These are phyloP conservation scores for Suhomyces ambrosiae DNA, from an alignment of 1,139 yeast species.

Conservation along the genomic window DNA sequence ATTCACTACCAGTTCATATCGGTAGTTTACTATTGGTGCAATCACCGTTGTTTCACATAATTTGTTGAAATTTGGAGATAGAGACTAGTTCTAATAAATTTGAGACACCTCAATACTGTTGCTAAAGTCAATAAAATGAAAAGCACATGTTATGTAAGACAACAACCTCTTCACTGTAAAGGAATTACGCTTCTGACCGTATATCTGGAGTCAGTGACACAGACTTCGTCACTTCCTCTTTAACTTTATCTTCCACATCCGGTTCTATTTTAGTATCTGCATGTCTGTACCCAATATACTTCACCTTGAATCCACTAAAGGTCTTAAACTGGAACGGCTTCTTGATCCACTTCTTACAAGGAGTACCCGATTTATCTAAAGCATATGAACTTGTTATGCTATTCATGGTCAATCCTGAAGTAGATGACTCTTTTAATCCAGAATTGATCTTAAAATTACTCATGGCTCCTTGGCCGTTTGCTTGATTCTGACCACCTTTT, in stretches of 20 bases:
- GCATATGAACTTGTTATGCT: conserved; percentile 31
- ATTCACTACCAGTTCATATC: neutral
- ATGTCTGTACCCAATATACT: conserved; percentile 43
- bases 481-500: conserved; percentile 2
- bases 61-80: too few species aligned
- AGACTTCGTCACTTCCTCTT: conserved; percentile 5
- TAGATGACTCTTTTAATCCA: conserved; percentile 45
- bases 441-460: conserved; percentile 38
- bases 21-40: neutral
- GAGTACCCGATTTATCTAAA: conserved; percentile 54
- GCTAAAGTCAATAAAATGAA: too few species aligned
- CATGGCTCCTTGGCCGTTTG: conserved; percentile 12
- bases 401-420: conserved; percentile 48
- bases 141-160: too few species aligned
- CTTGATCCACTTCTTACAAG: conserved; percentile 55
- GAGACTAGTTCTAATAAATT: too few species aligned
- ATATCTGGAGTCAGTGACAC: conserved; percentile 11
- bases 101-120: too few species aligned
- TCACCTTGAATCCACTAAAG: conserved; percentile 57
- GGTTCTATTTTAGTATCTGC: conserved; percentile 6
- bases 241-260: conserved; percentile 2
- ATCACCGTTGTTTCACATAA: neutral
- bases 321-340: conserved; percentile 50
- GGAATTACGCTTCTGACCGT: conserved; percentile 10
- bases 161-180: too few species aligned